Base-by-base conservation (phyloP, 2,329 filamentous ascomycete genomes). In the Hysterium pulicare region DNA sequence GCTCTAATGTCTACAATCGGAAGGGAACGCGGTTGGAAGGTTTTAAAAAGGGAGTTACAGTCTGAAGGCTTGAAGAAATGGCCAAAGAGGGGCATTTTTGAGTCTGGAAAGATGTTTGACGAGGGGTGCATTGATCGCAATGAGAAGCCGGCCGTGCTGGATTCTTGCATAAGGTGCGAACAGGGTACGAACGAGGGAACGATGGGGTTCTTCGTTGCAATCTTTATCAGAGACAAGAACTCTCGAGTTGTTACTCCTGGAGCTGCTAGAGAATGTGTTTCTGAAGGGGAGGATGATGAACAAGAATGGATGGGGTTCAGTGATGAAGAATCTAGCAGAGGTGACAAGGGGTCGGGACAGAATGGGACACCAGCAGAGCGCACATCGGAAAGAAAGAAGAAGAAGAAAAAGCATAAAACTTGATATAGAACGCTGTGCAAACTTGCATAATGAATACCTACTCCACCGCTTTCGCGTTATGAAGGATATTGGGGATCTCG, bases 151-250 rank as follows among this genome's bases (percentile, higher is more conserved):
- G 57, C 55, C 28, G 63, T 87, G 1, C 79, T 83, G 5, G 83
- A 91, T 20, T 86, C 78, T 2, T 95, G 90, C 58, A 84, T 96
- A 42, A 76, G 91, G 45, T 87, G 88, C 23, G 84, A 86, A 64
- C 87, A 90, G 54, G 86, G 82, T 20, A 89, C 91, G 53, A 83
- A 83, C 8, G 80, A 86, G 49, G 89, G 90, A 0, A 87, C 90
- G 1, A 95, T 96, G 79, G 91, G 93, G 0, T 97, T 98, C 68
- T 98, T 98, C 56, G 87, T 96, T 16, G 89, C 82, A n/a, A 88
- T 78, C 0, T 95, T 98, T 66, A 77, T 88, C 3, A 75, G 87
- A 40, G 79, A 85, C 33, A 47, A 41, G 2, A 46, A n/a, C n/a
- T n/a, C 32, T 5, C 20, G 11, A 37, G 22, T 4, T 37, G 10